Conservation (phyloP, 176 grass and related monocot species). For the Lolium perenne region DNA sequence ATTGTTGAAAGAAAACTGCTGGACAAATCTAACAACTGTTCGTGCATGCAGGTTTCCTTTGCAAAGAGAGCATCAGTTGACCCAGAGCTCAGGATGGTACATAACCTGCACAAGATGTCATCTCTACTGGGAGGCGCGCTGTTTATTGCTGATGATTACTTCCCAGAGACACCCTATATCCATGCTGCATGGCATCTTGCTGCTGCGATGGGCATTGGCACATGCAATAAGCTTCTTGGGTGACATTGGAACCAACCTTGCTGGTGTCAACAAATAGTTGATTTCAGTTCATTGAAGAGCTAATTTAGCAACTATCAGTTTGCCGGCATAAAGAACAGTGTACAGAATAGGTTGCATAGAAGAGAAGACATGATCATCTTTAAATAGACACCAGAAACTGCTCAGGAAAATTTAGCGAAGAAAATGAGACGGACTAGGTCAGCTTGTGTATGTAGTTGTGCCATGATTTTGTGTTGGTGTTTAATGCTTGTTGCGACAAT, state of each 20-base stretch:
- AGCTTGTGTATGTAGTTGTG: slow-evolving; percentile 36
- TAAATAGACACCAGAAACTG: slow-evolving; percentile 8
- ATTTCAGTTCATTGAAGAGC: slow-evolving; percentile 37
- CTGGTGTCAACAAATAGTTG: slow-evolving; percentile 46
- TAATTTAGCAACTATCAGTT: slow-evolving; percentile 33
- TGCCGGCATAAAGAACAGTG: slow-evolving; percentile 26
- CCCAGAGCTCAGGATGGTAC: slow-evolving; percentile 79
- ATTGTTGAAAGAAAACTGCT: slow-evolving; percentile 4
- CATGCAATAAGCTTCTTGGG: slow-evolving; percentile 91
- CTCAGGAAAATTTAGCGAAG: slow-evolving; percentile 13
- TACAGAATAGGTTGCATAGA: slow-evolving; percentile 32
- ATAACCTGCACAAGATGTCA: slow-evolving; percentile 93
- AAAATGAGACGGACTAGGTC: slow-evolving; percentile 33
- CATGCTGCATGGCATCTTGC: slow-evolving; percentile 97
- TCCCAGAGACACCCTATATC: slow-evolving; percentile 78
- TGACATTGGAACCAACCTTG: slow-evolving; percentile 46
- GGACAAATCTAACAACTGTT: background rate
- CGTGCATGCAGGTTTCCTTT: slow-evolving; percentile 67
- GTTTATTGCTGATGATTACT: slow-evolving; percentile 85
- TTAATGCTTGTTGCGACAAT: slow-evolving; percentile 1
- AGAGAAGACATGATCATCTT: slow-evolving; percentile 18
- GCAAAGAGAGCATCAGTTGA: slow-evolving; percentile 76
- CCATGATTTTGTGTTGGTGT: slow-evolving; percentile 5
- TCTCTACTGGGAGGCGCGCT: slow-evolving; percentile 80
- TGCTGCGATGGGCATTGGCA: slow-evolving; percentile 75